Conservation (phyloP, 495 filamentous ascomycete species). For the Parathielavia appendiculata region DNA sequence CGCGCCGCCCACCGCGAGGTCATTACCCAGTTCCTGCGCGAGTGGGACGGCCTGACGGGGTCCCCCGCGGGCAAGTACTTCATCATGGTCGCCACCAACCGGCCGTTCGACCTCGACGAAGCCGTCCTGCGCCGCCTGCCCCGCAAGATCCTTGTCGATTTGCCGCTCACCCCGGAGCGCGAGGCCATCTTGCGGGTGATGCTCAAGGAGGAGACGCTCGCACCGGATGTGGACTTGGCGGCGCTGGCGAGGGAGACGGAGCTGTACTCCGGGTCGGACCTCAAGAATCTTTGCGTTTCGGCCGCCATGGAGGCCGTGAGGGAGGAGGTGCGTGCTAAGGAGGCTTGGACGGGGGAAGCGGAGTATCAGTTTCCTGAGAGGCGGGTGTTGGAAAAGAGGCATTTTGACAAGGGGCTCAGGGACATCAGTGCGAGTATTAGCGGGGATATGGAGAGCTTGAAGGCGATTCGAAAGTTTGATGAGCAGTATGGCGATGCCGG, state of each 20-base stretch:
- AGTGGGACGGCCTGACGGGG: constrained; percentile 82
- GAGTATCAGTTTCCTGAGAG: constrained; percentile 59
- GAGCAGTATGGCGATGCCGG: constrained; percentile 92
- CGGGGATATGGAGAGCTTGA: constrained; percentile 86
- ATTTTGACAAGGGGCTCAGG: constrained; percentile 80
- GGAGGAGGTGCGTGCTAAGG: constrained; percentile 57
- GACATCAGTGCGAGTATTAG: constrained; percentile 91
- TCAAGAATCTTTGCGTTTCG: constrained; percentile 90
- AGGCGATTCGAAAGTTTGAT: constrained; percentile 90
- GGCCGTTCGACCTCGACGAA: constrained; percentile 93
- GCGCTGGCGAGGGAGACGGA: constrained; percentile 70
- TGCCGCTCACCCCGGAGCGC: constrained; percentile 74
- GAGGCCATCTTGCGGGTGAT: constrained; percentile 78
- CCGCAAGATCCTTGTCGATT: constrained; percentile 76
- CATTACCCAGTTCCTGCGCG: constrained; percentile 95
- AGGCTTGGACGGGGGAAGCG: constrained; percentile 40
- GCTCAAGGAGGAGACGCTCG: constrained; percentile 69
- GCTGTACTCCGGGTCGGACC: constrained; percentile 92
- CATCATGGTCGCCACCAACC: constrained; percentile 98
- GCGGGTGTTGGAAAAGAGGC: constrained; percentile 57
- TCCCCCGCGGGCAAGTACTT: constrained; percentile 55
- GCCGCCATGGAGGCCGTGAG: constrained; percentile 85
- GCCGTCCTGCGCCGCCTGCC: constrained; percentile 84
- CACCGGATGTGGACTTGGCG: constrained; percentile 60
- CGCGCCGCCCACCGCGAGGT: constrained; percentile 74